phyloP scores from a whole-genome alignment of 805 yeast genomes.

The Candida dendrica region DNA sequence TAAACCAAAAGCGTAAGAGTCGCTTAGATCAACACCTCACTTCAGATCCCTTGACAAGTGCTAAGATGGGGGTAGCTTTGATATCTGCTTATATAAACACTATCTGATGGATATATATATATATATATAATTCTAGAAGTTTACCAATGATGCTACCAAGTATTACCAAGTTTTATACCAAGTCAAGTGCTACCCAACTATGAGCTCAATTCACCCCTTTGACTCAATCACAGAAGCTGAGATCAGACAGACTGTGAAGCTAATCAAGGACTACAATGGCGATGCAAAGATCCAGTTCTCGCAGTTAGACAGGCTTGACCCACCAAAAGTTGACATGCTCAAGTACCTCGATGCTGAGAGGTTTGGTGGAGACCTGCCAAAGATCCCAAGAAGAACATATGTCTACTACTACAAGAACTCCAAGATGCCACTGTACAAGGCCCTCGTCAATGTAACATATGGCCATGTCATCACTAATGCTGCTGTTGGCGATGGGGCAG shows the following conservation, averaged over 20 bases:
- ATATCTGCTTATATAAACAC: no score
- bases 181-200: no score
- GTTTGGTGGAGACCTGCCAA: slow-evolving; percentile 42
- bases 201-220: slow-evolving; percentile 40
- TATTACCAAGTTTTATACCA: no score
- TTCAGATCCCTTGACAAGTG: no score
- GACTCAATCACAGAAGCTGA: slow-evolving; percentile 54
- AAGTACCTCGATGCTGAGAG: slow-evolving; percentile 63
- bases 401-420: slow-evolving; percentile 57
- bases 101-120: no score
- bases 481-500: slow-evolving; percentile 50
- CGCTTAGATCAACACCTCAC: no score
- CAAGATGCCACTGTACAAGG: slow-evolving; percentile 52
- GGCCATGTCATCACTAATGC: slow-evolving; percentile 55
- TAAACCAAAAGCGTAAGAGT: no score
- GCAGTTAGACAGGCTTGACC: slow-evolving; percentile 65
- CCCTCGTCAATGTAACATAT: slow-evolving; percentile 59
- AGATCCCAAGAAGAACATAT: slow-evolving; percentile 62
- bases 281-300: slow-evolving; percentile 56
- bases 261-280: slow-evolving; percentile 53
- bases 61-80: no score
- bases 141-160: no score
- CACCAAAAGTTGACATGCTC: slow-evolving; percentile 69
- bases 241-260: slow-evolving; percentile 47
- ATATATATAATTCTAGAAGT: no score